Percentiles rank a stretch among this genome's conserved stretches.
Evolutionary conservation across 306 rosid species (phyloP).

Genomic region (Mimosa bimucronata): DNA sequence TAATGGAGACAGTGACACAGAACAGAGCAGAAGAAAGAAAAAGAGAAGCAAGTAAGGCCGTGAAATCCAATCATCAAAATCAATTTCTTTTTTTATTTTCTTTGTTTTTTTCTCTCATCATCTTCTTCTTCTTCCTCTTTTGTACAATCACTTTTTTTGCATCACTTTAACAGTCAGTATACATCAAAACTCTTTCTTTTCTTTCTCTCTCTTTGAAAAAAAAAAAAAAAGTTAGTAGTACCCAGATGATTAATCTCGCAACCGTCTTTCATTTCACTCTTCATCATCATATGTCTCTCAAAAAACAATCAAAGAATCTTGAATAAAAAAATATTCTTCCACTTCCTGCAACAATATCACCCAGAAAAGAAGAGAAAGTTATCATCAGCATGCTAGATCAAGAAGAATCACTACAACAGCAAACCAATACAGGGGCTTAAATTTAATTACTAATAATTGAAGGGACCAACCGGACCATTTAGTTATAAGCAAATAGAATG

Average conservation of each 20-base stretch:
- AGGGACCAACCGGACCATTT: neutral
- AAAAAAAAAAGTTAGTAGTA: constrained; percentile 35
- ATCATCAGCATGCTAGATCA: constrained; percentile 16
- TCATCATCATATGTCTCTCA: constrained; percentile 55
- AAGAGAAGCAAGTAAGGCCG: neutral
- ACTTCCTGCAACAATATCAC: constrained; percentile 62
- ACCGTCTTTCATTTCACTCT: constrained; percentile 46
- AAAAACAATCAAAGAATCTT: constrained; percentile 69
- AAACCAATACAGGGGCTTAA: neutral
- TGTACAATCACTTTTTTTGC: constrained; percentile 38
- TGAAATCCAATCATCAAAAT: constrained; percentile 33
- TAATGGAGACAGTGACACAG: constrained; percentile 33
- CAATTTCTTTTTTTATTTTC: constrained; percentile 1
- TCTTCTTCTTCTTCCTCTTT: constrained; percentile 15
- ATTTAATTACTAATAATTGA: neutral
- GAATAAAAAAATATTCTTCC: constrained; percentile 58
- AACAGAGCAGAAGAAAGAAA: constrained; percentile 29
- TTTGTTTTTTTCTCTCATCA: neutral
- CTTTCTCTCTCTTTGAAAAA: constrained; percentile 45
- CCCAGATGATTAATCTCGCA: constrained; percentile 70
- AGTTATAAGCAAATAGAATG: constrained; percentile 2
- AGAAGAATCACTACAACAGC: neutral
- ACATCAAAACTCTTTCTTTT: constrained; percentile 43
- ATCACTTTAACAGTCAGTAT: constrained; percentile 47
- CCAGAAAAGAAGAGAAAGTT: neutral